Percentiles rank a stretch among this genome's conserved stretches.
These are phyloP conservation scores for Fusarium fujikuroi DNA, from an alignment of 2,329 filamentous ascomycete species.

Conservation along the genomic window DNA sequence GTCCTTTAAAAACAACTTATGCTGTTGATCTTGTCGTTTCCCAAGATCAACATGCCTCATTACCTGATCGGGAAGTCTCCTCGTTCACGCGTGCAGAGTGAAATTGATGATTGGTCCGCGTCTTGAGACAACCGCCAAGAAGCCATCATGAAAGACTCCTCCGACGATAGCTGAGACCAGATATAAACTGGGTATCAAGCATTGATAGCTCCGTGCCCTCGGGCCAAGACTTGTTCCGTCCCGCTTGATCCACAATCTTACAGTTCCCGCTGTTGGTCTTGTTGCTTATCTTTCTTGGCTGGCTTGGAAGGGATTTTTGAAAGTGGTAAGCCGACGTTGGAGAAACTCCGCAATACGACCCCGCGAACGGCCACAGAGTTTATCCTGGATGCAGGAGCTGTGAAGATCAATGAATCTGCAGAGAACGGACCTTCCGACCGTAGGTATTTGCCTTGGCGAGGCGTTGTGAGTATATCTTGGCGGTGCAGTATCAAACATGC, in stretches of 20 bases:
- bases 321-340: background rate
- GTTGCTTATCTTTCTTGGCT: conserved; percentile 1
- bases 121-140: no score
- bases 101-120: no score
- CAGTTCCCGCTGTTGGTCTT: background rate
- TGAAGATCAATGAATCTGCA: background rate
- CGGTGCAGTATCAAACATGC: background rate
- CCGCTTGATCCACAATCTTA: background rate
- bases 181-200: no score
- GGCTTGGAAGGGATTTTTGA: background rate
- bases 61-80: no score
- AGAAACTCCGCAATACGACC: background rate
- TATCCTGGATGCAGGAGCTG: background rate
- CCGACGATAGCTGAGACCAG: no score
- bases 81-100: no score
- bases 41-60: background rate
- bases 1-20: background rate
- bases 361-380: background rate
- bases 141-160: no score
- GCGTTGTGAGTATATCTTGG: background rate
- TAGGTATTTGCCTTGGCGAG: background rate
- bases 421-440: background rate
- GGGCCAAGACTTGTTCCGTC: background rate
- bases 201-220: no score
- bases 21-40: background rate